Percentiles rank a stretch among this genome's conserved stretches.
These are phyloP conservation scores for Tetradesmus lagerheimii DNA, from an alignment of 139 green algal species.

Conservation along the genomic window DNA sequence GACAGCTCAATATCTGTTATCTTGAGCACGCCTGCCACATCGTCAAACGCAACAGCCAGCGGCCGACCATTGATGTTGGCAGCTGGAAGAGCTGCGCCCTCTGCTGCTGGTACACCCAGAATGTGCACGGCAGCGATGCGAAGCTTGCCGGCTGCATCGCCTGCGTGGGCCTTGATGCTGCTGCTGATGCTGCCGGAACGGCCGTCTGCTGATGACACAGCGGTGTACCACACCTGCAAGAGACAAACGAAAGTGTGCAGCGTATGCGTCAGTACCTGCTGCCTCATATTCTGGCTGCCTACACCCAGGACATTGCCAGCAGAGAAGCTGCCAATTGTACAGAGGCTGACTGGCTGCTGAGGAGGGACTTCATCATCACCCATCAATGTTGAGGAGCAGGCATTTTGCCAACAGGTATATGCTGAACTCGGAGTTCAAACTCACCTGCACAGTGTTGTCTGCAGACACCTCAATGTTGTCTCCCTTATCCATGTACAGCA, in stretches of 20 bases:
- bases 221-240: slow-evolving; percentile 43
- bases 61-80: background rate
- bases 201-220: background rate
- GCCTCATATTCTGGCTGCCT: too few species aligned
- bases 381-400: background rate
- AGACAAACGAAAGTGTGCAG: background rate
- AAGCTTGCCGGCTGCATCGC: slow-evolving; percentile 3
- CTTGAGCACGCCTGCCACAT: background rate
- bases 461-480: background rate
- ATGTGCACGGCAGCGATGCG: slow-evolving; percentile 34
- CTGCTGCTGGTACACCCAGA: background rate
- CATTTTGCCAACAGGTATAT: too few species aligned
- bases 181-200: slow-evolving; percentile 24
- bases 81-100: background rate
- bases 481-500: slow-evolving; percentile 38
- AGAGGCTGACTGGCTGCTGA: too few species aligned
- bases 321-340: too few species aligned
- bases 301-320: too few species aligned
- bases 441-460: slow-evolving; percentile 29
- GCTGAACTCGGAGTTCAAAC: background rate
- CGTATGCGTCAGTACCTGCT: background rate
- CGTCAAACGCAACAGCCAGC: slow-evolving; percentile 2
- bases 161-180: slow-evolving; percentile 4
- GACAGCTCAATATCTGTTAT: background rate
- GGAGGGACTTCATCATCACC: too few species aligned